Evolutionary conservation across 106 monocot genomes (phyloP), one percentile per base, ranked within the genome.

Genomic region (Agapanthus africanus): DNA sequence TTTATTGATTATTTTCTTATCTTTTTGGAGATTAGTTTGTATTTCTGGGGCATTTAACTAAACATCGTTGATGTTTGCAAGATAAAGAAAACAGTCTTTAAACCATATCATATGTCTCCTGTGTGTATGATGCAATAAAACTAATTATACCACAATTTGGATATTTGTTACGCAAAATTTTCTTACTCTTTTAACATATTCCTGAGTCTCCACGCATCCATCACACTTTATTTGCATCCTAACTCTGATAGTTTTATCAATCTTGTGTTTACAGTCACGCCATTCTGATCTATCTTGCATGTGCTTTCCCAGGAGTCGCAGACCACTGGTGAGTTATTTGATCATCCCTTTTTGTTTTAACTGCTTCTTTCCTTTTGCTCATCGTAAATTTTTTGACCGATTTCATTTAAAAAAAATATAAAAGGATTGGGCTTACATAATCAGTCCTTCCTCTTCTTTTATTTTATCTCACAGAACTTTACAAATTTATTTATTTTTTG

Each of bases 261-360:
- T 64, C 11, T 13, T 23, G 16, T 64, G 64, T 22, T 64, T 21
- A 39, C 64, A 64, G 64, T 25, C 64, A 64, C 11, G 39, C 64
- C 23, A 64, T 64, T 64, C 64, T 64, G 16, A 25, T 33, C 37
- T 64, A 64, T 26, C 36, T 64, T 39, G 64, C 64, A 37, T 64
- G 64, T 64, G 38, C 11, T 21, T 38, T 22, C 38, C 37, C 64
- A 0, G 64, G 64, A 22, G 38, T 64, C 33, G 36, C 64, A 39
- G 37, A 64, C 19, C 64, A 64, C 64, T 64, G 64, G 64, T 64
- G 11, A 38, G 23, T 18, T n/a, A n/a, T n/a, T n/a, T n/a, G n/a
- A n/a, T n/a, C n/a, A n/a, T n/a, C n/a, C n/a, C n/a, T n/a, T n/a
- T n/a, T n/a, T n/a, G n/a, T n/a, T n/a, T n/a, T n/a, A n/a, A n/a